phyloP scores from a whole-genome alignment of 257 asterid species.

The Nicotiana tabacum region DNA sequence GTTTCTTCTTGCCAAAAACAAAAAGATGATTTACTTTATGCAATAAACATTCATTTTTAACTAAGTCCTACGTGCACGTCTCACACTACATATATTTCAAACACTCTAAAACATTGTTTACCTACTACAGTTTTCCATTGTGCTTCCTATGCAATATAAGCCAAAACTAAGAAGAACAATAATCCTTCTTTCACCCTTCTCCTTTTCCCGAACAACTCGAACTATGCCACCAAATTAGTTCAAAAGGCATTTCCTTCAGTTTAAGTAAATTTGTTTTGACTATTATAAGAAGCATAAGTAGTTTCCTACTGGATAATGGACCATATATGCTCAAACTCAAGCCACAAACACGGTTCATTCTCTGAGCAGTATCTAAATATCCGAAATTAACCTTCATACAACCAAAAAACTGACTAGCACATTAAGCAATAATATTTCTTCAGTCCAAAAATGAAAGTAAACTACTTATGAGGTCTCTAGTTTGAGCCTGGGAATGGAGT shows the following conservation, averaged over 20 bases:
- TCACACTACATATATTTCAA: no score
- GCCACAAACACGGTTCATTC: background rate
- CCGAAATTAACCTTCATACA: no score
- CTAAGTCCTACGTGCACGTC: background rate
- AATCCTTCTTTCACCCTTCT: background rate
- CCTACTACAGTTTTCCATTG: background rate
- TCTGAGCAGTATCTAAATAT: background rate
- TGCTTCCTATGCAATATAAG: background rate
- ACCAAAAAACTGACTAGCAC: no score
- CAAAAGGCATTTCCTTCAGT: no score
- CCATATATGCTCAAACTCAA: background rate
- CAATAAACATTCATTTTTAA: background rate
- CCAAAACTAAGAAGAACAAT: background rate
- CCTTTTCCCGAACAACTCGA: background rate
- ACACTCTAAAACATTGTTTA: background rate
- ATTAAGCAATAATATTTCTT: background rate
- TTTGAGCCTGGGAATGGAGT: no score
- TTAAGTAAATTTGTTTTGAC: no score
- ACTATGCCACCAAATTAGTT: no score
- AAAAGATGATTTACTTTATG: background rate
- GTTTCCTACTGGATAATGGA: background rate
- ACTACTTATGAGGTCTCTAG: no score
- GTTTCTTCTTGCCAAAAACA: background rate
- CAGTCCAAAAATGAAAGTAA: background rate
- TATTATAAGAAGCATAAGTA: no score